Evolutionary conservation across 1,284 basidiomycete species (phyloP).

Genomic region (Ustilago cynodontis): DNA sequence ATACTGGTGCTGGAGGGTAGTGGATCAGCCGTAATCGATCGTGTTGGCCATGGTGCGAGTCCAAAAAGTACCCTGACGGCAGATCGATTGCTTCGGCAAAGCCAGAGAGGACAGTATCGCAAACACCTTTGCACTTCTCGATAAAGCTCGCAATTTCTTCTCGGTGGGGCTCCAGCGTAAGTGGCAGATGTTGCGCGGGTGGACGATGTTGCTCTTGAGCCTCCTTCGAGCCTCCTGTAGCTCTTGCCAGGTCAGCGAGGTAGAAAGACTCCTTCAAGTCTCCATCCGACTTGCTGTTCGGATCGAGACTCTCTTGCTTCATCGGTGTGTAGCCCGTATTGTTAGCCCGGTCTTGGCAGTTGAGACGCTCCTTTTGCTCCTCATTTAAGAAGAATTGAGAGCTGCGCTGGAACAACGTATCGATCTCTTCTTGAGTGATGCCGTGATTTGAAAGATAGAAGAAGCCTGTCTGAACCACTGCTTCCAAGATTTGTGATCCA

Average conservation of each 20-base stretch:
- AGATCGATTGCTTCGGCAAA: conserved; percentile 56
- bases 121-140: conserved; percentile 50
- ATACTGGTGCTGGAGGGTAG: conserved; percentile 52
- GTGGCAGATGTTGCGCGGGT: conserved; percentile 46
- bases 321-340: conserved; percentile 56
- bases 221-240: conserved; percentile 3
- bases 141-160: conserved; percentile 37
- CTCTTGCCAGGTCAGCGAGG: conserved; percentile 34
- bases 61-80: conserved; percentile 27
- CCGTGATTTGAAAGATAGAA: conserved; percentile 61
- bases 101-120: conserved; percentile 38
- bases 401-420: conserved; percentile 43
- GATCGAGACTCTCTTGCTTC: conserved; percentile 42
- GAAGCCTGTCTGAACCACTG: conserved; percentile 52
- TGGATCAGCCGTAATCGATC: conserved; percentile 62
- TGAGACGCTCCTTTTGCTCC: conserved; percentile 15
- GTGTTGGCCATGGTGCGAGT: conserved; percentile 47
- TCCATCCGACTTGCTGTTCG: conserved; percentile 32
- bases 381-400: conserved; percentile 44
- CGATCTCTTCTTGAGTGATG: conserved; percentile 42
- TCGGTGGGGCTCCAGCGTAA: conserved; percentile 16
- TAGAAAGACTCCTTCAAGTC: conserved; percentile 66
- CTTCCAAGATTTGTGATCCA: conserved; percentile 37
- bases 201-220: conserved; percentile 16
- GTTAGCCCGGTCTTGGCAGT: conserved; percentile 29